Base-by-base conservation (phyloP, 75 land plant species). In the Pseudotsuga menziesii region DNA sequence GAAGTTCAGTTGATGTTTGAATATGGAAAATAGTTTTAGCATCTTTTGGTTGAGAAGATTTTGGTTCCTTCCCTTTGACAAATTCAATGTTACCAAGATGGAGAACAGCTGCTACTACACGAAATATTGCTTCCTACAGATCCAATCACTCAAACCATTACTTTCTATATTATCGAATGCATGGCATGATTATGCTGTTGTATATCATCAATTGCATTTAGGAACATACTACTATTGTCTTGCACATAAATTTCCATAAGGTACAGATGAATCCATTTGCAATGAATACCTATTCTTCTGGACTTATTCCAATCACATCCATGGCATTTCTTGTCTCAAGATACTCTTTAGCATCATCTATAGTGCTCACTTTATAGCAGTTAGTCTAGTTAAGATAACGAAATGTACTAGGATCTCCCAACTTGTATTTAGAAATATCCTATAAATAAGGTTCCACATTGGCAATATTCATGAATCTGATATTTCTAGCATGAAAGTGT, bases 271-370 rank as follows among this genome's bases (percentile, higher is more conserved):
- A 16, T 22, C 1, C 3, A 69, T 15, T 23, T 63, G 44, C 4
- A 60, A 44, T 73, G 15, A 63, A n/a, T 55, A 95, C 98, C 97
- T 95, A 97, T 76, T 95, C 98, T 61, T 89, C 94, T 19, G 82
- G 82, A 74, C 61, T 93, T 61, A 95, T 95, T 20, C 98, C 98
- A 66, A 95, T 92, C 73, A 95, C 77, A 79, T 95, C 98, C 98
- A 95, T 95, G 22, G 98, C 98, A 77, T 90, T 90, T 78, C 98
- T 83, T 20, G 98, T 95, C 70, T 90, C 93, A 0, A 89, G 78
- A 77, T 95, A 95, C 57, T 95, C 98, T 62, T 86, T 82, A 23
- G 89, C 87, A 84, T 95, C 93, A 89, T 87, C 83, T 61, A 93
- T 90, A 63, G 86, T 87, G 54, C 86, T 77, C 70, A 95, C 91